Evolutionary conservation across 2,329 filamentous ascomycete species (phyloP).

Genomic region (Colletotrichum siamense): DNA sequence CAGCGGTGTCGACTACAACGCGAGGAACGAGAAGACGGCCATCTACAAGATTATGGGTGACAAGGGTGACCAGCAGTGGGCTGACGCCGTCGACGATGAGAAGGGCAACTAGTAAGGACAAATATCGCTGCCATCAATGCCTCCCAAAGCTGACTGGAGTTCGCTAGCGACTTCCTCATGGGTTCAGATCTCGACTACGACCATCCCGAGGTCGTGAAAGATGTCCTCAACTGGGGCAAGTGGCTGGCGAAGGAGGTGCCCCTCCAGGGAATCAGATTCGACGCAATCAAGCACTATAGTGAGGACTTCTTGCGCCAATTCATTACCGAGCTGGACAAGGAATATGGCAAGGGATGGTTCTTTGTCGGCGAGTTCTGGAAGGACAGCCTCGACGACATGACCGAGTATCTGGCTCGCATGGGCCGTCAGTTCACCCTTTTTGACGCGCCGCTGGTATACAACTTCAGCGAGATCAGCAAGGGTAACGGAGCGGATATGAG

Average conservation of each 20-base stretch:
- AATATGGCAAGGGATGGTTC: slow-evolving; percentile 41
- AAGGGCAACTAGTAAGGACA: slow-evolving; percentile 65
- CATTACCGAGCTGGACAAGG: slow-evolving; percentile 59
- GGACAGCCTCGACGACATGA: slow-evolving; percentile 39
- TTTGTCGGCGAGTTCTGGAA: slow-evolving; percentile 46
- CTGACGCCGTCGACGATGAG: slow-evolving; percentile 59
- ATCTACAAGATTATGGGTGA: slow-evolving; percentile 72
- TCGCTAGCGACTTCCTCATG: slow-evolving; percentile 71
- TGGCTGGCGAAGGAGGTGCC: slow-evolving; percentile 70
- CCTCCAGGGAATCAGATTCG: slow-evolving; percentile 71
- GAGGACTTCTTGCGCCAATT: slow-evolving; percentile 71
- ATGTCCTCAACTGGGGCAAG: slow-evolving; percentile 70
- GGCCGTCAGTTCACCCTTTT: slow-evolving; percentile 66
- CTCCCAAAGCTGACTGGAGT: slow-evolving; percentile 55
- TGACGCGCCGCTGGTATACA: slow-evolving; percentile 72
- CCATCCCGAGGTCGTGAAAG: slow-evolving; percentile 66
- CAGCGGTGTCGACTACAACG: slow-evolving; percentile 72
- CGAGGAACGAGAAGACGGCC: slow-evolving; percentile 60
- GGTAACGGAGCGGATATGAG: slow-evolving; percentile 64
- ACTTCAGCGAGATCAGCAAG: slow-evolving; percentile 66
- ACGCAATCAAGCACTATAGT: slow-evolving; percentile 77
- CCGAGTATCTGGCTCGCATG: slow-evolving; percentile 45
- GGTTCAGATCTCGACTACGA: slow-evolving; percentile 73
- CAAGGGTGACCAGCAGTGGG: slow-evolving; percentile 65
- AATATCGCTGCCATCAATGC: slow-evolving; percentile 28